Conservation (phyloP, 352 stramenopile species). For the Phytophthora capsici region DNA sequence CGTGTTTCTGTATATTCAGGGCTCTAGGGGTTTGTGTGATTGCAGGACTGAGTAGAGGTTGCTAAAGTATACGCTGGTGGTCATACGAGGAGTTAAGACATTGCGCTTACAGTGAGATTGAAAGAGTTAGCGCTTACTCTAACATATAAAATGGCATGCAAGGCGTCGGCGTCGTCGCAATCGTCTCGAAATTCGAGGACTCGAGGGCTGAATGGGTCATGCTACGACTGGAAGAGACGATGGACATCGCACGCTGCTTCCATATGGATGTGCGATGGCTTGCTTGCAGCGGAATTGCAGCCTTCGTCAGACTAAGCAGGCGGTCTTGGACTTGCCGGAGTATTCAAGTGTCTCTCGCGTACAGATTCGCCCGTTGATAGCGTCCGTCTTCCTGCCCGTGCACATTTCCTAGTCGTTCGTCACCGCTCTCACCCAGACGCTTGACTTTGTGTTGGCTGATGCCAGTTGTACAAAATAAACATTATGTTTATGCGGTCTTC, state of each 20-base stretch:
- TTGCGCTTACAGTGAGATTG: too few species aligned
- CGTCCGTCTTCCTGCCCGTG: slow-evolving; percentile 62
- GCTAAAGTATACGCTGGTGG: too few species aligned
- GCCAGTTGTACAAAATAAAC: too few species aligned
- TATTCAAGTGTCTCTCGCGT: slow-evolving; percentile 76
- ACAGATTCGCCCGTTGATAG: slow-evolving; percentile 76
- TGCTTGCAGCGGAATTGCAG: slow-evolving; percentile 76
- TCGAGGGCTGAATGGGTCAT: slow-evolving; percentile 77
- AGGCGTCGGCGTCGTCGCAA: slow-evolving; percentile 29
- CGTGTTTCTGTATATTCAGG: too few species aligned
- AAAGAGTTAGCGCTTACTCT: too few species aligned
- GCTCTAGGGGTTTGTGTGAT: too few species aligned
- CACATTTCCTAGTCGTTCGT: slow-evolving; percentile 40
- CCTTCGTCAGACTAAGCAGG: slow-evolving; percentile 76
- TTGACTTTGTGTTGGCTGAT: slow-evolving; percentile 77
- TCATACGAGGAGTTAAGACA: too few species aligned
- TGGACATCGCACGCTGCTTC: slow-evolving; percentile 63
- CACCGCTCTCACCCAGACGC: slow-evolving; percentile 41
- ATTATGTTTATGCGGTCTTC: too few species aligned
- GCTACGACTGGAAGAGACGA: slow-evolving; percentile 68
- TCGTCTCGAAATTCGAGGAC: slow-evolving; percentile 42
- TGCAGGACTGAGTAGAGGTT: too few species aligned
- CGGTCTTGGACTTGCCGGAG: slow-evolving; percentile 70
- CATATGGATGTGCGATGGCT: slow-evolving; percentile 82
- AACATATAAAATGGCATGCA: slow-evolving; percentile 59